A percentile compares a stretch with the other conserved stretches of the same genome.
Evolutionary conservation across 2,329 filamentous ascomycete genomes (phyloP).

Genomic region (Madurella fahalii): DNA sequence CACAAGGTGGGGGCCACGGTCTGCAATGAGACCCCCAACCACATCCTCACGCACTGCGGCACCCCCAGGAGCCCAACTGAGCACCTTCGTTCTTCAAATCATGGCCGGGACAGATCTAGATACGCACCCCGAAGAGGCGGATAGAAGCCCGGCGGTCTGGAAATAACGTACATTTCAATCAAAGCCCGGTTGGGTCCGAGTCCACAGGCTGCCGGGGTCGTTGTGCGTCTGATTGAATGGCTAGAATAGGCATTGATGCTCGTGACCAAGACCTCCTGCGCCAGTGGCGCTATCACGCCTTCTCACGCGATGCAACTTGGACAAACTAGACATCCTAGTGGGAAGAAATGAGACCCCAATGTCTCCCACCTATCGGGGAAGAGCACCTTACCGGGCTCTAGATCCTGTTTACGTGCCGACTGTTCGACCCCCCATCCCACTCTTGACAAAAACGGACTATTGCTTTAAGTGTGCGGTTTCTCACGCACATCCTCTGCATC

Average conservation of each 20-base stretch:
- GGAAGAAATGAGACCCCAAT: neutral
- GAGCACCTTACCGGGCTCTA: slow-evolving; percentile 3
- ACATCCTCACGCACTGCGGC: neutral
- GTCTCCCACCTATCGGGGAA: slow-evolving; percentile 5
- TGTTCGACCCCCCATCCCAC: slow-evolving; percentile 15
- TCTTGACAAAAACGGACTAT: neutral
- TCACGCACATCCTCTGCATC: slow-evolving; percentile 8
- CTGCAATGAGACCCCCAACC: neutral
- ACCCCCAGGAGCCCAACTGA: neutral
- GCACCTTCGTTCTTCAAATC: neutral
- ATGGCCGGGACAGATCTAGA: neutral
- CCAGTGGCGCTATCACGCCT: slow-evolving; percentile 23
- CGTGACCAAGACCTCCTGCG: slow-evolving; percentile 12
- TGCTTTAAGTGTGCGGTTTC: slow-evolving; percentile 11
- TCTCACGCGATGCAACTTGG: slow-evolving; percentile 20
- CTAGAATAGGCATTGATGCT: slow-evolving; percentile 4
- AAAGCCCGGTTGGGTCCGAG: neutral
- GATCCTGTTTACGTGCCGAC: slow-evolving; percentile 23
- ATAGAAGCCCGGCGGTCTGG: neutral
- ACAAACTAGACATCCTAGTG: neutral
- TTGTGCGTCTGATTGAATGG: neutral
- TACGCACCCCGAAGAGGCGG: neutral
- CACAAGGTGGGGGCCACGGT: neutral
- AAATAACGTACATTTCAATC: neutral
- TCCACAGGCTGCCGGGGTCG: neutral